Base-by-base conservation (phyloP, 1,284 basidiomycete genomes). In the Moesziomyces globuligerus region DNA sequence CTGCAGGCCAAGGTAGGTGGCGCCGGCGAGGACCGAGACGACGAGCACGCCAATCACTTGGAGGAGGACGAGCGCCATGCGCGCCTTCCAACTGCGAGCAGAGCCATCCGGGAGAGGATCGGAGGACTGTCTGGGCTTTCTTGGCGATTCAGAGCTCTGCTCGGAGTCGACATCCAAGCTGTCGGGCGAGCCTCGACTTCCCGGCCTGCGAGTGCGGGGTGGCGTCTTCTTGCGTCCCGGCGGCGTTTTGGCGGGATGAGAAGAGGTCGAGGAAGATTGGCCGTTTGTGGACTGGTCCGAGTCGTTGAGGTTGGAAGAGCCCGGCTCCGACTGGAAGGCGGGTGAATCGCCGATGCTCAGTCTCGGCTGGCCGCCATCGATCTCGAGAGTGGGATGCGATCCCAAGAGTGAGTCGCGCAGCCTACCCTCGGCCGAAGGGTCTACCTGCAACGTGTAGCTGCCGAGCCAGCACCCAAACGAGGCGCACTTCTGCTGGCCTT, bases 401-500 rank as follows among this genome's bases (percentile, higher is more conserved):
- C 43, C 57, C 32, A 60, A 26, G 23, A 62, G 51, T 39, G 66
- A 55, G 42, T 67, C 68, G 21, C 64, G 61, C 42, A 61, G 32
- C 28, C 40, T 61, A 11, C 57, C 53, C 37, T 68, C 67, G 13
- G 55, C 62, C n/a, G 58, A 67, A 1, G 62, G 20, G 34, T 72
- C 69, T 17, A 66, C 62, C 29, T 71, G 53, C 0, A 74, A 46
- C 23, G 64, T 54, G 37, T 76, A 78, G 42, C 65, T 66, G 39
- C 76, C 76, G 17, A 78, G 57, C 74, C 74, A 76, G 56, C 76
- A 78, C 1, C 76, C 74, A 23, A 70, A 76, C 1, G 72, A 70
- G 1, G 59, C 41, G 53, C 74, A 75, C 29, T 68, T 66, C 21
- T 55, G 59, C 51, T 66, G 62, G 6, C 54, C 49, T 28, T 67